A percentile compares a stretch with the other conserved stretches of the same genome.
These are phyloP conservation scores for Toxoplasma gondii DNA, from an alignment of 169 alveolate genomes.

Conservation along the genomic window DNA sequence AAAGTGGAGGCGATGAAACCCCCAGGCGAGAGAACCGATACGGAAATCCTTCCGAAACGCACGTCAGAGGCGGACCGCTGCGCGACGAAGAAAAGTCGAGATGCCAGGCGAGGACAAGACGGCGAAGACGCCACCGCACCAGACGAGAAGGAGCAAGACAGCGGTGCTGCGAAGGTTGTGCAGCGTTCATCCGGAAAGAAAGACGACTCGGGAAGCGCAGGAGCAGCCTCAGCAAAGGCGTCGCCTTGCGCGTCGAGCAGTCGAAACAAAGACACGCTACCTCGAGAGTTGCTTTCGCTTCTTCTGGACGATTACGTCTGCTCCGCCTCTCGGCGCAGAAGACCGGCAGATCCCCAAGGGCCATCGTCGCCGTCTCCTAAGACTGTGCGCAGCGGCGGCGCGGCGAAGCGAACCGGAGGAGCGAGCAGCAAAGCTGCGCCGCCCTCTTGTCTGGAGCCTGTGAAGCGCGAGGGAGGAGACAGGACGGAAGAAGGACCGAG, in stretches of 20 bases:
- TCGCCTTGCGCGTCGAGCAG: neutral
- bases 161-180: neutral
- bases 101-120: no score
- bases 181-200: neutral
- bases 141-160: neutral
- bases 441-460: no score
- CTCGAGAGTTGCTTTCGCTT: neutral
- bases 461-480: neutral
- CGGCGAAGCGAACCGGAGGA: no score
- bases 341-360: neutral
- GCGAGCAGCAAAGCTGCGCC: no score
- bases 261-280: neutral
- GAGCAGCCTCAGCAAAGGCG: neutral
- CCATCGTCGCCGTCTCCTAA: neutral
- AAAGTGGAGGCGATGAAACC: neutral
- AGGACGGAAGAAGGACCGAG: neutral
- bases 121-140: neutral
- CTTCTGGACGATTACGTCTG: neutral
- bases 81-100: neutral
- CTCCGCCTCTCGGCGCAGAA: neutral
- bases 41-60: no score
- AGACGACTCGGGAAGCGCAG: neutral
- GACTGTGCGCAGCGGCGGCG: no score
- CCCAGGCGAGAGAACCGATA: neutral
- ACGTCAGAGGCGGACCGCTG: no score